phyloP scores from a whole-genome alignment of 805 yeast species.

The Debaryomyces castellii region DNA sequence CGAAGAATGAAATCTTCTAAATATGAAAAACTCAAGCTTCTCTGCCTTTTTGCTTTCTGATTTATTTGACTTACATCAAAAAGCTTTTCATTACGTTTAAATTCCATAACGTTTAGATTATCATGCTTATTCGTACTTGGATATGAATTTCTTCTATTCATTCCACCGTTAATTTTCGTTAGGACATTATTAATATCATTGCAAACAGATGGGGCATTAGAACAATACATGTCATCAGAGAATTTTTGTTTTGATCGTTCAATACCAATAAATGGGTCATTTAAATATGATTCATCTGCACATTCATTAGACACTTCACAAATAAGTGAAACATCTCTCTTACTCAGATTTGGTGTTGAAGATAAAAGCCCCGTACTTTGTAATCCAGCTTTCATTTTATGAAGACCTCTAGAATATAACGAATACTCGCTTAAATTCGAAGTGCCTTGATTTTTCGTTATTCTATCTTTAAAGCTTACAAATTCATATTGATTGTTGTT shows the following conservation, averaged over 20 bases:
- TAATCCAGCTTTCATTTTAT: conserved; percentile 33
- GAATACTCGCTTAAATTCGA: conserved; percentile 18
- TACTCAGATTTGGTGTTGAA: conserved; percentile 1
- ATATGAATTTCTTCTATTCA: conserved; percentile 36
- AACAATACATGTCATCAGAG: background rate
- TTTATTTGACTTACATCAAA: background rate
- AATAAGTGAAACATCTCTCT: background rate
- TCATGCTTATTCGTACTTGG: conserved; percentile 22
- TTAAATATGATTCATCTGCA: background rate
- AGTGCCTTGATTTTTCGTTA: conserved; percentile 15
- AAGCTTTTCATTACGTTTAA: conserved; percentile 8
- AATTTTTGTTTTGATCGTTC: background rate
- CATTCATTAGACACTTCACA: background rate
- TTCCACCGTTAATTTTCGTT: conserved; percentile 10
- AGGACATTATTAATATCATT: conserved; percentile 5
- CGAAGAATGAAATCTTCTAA: conserved; percentile 14
- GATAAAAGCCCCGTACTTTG: conserved; percentile 19
- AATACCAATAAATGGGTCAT: background rate
- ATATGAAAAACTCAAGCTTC: conserved; percentile 25
- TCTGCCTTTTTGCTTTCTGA: background rate
- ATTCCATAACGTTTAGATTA: conserved; percentile 21
- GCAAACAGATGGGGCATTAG: background rate
- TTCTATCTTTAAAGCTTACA: conserved; percentile 34
- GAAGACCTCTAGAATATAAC: conserved; percentile 33
- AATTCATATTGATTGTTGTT: conserved; percentile 22